phyloP scores from a whole-genome alignment of 2,329 filamentous ascomycete species.

The Pyrenochaeta sp. region DNA sequence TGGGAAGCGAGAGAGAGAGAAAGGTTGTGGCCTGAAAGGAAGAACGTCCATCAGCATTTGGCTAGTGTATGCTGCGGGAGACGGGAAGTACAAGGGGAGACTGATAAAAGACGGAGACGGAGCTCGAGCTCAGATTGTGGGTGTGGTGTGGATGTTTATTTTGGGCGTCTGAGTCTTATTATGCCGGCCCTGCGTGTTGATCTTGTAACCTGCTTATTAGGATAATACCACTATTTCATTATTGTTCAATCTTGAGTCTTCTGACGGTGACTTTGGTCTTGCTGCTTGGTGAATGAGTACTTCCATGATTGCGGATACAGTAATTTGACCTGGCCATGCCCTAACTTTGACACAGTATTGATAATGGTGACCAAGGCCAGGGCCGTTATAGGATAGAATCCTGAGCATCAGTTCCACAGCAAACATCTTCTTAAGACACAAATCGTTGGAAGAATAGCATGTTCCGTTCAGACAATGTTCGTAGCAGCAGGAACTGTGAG shows the following conservation, averaged over 20 bases:
- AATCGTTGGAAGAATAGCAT: no score
- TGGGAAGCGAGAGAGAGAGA: neutral
- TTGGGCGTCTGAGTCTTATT: conserved; percentile 10
- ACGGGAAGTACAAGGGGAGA: neutral
- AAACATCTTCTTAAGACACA: no score
- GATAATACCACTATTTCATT: conserved; percentile 27
- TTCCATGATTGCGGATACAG: no score
- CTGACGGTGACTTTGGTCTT: no score
- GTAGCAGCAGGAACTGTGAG: no score
- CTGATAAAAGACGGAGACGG: neutral
- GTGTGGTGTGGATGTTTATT: neutral
- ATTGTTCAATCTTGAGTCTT: neutral
- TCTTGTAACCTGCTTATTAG: conserved; percentile 25
- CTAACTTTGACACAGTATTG: no score
- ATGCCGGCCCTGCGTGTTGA: conserved; percentile 15
- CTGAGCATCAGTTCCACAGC: no score
- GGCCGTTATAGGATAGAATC: no score
- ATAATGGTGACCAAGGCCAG: no score
- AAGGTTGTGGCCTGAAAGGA: neutral
- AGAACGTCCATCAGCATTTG: neutral
- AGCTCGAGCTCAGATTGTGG: neutral
- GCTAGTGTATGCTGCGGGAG: neutral
- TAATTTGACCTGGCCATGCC: no score
- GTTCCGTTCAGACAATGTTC: no score
- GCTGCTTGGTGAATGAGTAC: no score